Conservation (phyloP, 371 early-diverging fungal species). For the Catenaria anguillulae region DNA sequence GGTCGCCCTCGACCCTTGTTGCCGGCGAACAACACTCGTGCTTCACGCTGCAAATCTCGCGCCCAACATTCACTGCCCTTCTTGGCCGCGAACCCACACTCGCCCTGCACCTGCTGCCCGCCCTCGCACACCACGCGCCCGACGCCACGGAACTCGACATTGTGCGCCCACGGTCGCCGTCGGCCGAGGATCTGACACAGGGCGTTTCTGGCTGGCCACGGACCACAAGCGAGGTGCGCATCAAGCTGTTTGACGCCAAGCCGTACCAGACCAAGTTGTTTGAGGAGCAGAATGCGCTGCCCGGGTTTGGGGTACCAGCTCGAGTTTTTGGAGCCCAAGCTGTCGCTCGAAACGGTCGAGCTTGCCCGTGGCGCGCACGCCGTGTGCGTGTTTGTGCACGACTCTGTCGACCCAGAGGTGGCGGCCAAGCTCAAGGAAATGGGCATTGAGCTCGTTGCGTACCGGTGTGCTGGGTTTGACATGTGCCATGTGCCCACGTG, state of each 20-base stretch:
- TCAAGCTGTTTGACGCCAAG: constrained; percentile 11
- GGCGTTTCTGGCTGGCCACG: no score
- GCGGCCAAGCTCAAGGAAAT: constrained; percentile 12
- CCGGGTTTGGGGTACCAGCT: background rate
- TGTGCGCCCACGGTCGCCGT: background rate
- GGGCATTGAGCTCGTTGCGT: constrained; percentile 22
- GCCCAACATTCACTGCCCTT: background rate
- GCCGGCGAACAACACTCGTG: background rate
- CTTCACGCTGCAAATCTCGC: background rate
- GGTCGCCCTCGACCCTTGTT: background rate
- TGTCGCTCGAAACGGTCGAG: constrained; percentile 4
- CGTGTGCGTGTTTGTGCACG: constrained; percentile 32
- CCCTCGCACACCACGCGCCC: background rate
- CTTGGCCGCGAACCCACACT: background rate
- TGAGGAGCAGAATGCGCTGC: constrained; percentile 3
- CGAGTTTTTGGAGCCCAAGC: constrained; percentile 9
- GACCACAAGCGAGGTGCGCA: no score
- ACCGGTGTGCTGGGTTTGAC: constrained; percentile 30
- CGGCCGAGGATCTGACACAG: no score
- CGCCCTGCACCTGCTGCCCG: background rate
- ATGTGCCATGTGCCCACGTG: constrained; percentile 23
- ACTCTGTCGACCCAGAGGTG: constrained; percentile 17
- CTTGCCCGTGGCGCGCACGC: constrained; percentile 10
- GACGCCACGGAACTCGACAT: background rate
- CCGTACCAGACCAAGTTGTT: constrained; percentile 6